Evolutionary conservation across 225 moss, liverwort and hornwort species (phyloP), one percentile per base, ranked within the genome.

Genomic region (Pseudisothecium myosuroides): DNA sequence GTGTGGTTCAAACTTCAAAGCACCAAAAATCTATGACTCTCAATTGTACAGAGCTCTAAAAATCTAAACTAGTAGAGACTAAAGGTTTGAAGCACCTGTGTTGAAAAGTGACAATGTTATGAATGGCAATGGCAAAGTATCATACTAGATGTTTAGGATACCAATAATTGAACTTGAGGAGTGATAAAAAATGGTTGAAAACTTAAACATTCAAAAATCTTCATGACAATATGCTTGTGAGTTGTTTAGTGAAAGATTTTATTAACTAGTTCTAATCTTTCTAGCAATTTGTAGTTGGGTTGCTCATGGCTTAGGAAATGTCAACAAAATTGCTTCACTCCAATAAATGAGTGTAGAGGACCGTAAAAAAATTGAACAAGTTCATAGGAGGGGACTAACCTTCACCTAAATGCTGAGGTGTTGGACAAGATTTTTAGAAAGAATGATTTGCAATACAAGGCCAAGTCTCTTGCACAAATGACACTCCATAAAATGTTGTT

Each of bases 401-500:
- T 73, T 66, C 36, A 76, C 5, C 52, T 83, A 82, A 17, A 29
- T 77, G 52, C 13, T 10, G 12, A n/a, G 11, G 12, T 71, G 41
- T 69, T 87, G 80, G 12, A 77, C 22, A 69, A 78, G 2, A 18
- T 26, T 4, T 54, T 76, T 87, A 29, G 86, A 66, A 6, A 95
- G 4, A 67, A 90, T 8, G 1, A n/a, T 86, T 83, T 90, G 90
- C 34, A 95, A 84, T 14, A 93, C 88, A 50, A 24, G 43, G 17
- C 84, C 82, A 26, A 93, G 86, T 88, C 89, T 85, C 76, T 90
- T 18, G 3, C 89, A 93, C 87, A 95, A 87, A 49, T 95, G 90
- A 60, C 74, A 89, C n/a, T 95, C 93, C 76, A 81, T 90, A 88
- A 92, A 94, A 14, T 74, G 71, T 18, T 91, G 73, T 45, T 89